Evolutionary conservation across 2,329 filamentous ascomycete genomes (phyloP), one percentile per base, ranked within the genome.

Genomic region (Geoglossum cookeanum): DNA sequence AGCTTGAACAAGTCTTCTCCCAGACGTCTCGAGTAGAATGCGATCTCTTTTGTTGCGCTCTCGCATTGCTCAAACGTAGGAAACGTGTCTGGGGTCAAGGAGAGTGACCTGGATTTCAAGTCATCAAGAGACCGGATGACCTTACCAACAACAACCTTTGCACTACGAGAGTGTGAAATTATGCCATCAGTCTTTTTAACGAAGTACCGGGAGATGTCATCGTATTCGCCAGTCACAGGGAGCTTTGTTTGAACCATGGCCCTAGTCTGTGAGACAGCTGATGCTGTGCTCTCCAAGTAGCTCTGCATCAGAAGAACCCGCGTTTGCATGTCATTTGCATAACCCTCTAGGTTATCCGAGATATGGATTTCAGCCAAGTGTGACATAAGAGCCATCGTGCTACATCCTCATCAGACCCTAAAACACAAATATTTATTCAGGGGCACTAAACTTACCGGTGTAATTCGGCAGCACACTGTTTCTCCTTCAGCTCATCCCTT

Each of bases 341-440:
- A 87, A 65, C 80, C 83, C 61, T 85, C 80, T 7, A 88, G 72
- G 49, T 79, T 81, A 56, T 77, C 74, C 1, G 80, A 77, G 52
- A 95, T 81, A 65, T 94, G 83, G 27, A 90, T 82, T 65, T 91
- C 86, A 8, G 81, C 84, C 13, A 96, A 77, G 67, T 96, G 89
- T n/a, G 80, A 79, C 76, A 96, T 83, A 57, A 96, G 77, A 56
- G 88, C 85, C 63, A 94, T 86, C 5, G 87, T 91, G 57, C 85
- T 59, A n/a, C 56, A 51, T 32, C 30, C 15, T 33, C 45, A 58
- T 48, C 58, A 62, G 57, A 32, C 29, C 11, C 29, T 32, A 3
- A 58, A 3, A 29, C 30, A 4, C n/a, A 22, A 47, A 32, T 27
- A 57, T 32, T 15, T 13, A 56, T 39, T 37, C 17, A 8, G n/a